Conservation (phyloP, 148 eudicot species). For the Chenopodium suecicum region DNA sequence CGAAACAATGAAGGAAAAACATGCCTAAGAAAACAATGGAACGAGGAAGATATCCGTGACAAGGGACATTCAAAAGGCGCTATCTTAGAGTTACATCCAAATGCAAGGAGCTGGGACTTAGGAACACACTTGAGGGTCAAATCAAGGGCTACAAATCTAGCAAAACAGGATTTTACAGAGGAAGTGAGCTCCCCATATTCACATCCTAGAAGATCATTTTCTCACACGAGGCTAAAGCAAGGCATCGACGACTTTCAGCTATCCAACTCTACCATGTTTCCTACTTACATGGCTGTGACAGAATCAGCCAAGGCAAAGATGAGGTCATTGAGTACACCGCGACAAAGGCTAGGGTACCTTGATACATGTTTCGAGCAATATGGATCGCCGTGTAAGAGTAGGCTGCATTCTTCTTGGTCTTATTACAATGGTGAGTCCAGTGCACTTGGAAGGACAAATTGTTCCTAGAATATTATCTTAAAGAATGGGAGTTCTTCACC, state of each 20-base stretch:
- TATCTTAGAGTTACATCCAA: slow-evolving; percentile 25
- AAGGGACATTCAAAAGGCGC: slow-evolving; percentile 20
- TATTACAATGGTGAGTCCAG: slow-evolving; percentile 39
- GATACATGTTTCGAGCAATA: slow-evolving; percentile 39
- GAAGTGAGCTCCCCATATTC: slow-evolving; percentile 48
- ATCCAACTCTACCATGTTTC: slow-evolving; percentile 33
- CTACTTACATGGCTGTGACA: slow-evolving; percentile 76
- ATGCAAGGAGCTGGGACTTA: slow-evolving; percentile 27
- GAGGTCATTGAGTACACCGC: slow-evolving; percentile 78
- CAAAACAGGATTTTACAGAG: slow-evolving; percentile 38
- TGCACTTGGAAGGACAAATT: slow-evolving; percentile 22
- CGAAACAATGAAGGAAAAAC: slow-evolving; percentile 31
- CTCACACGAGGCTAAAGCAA: slow-evolving; percentile 40
- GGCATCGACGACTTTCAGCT: slow-evolving; percentile 37
- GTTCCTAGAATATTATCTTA: slow-evolving; percentile 8
- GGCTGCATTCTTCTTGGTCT: slow-evolving; percentile 44
- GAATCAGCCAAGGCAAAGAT: slow-evolving; percentile 80
- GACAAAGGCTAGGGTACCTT: slow-evolving; percentile 44
- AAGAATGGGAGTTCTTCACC: slow-evolving; percentile 7
- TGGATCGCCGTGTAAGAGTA: slow-evolving; percentile 37
- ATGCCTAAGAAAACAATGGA: slow-evolving; percentile 36
- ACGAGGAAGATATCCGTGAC: slow-evolving; percentile 29
- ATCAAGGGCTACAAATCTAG: slow-evolving; percentile 14
- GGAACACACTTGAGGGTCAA: slow-evolving; percentile 24
- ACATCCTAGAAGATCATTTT: slow-evolving; percentile 72